phyloP scores from a whole-genome alignment of 495 filamentous ascomycete genomes.

The Aspergillus incahuasiensis region DNA sequence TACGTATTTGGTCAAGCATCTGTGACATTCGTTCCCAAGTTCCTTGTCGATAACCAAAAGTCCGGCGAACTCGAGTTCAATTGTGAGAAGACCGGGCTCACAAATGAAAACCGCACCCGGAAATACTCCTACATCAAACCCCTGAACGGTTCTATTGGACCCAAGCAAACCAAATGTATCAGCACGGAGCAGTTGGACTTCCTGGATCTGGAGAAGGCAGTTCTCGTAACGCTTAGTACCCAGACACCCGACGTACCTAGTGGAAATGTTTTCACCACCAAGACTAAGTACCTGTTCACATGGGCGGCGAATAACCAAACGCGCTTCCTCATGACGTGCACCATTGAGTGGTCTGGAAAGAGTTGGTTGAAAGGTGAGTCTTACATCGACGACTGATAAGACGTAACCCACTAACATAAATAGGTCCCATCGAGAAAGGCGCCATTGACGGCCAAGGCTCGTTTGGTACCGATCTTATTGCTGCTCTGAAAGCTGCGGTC shows the following conservation, averaged over 20 bases:
- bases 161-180: constrained; percentile 93
- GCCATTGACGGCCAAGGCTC: constrained; percentile 83
- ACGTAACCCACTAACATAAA: constrained; percentile 15
- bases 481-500: constrained; percentile 67
- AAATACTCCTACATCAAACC: constrained; percentile 91
- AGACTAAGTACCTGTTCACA: constrained; percentile 89
- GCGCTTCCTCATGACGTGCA: constrained; percentile 75
- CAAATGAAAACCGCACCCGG: constrained; percentile 65
- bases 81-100: constrained; percentile 74
- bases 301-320: constrained; percentile 87
- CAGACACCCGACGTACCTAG: constrained; percentile 95
- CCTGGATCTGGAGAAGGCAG: constrained; percentile 81
- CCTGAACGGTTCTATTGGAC: constrained; percentile 75
- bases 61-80: constrained; percentile 77
- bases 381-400: background rate
- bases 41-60: constrained; percentile 82
- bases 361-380: constrained; percentile 91
- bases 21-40: constrained; percentile 74
- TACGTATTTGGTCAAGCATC: constrained; percentile 80
- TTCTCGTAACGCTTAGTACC: constrained; percentile 71
- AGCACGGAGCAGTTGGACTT: constrained; percentile 76
- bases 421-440: constrained; percentile 91
- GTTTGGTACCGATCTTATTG: constrained; percentile 73
- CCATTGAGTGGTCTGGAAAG: constrained; percentile 94
- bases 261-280: constrained; percentile 84